Base-by-base conservation (phyloP, 2,329 filamentous ascomycete species). In the Alternaria novae-zelandiae region DNA sequence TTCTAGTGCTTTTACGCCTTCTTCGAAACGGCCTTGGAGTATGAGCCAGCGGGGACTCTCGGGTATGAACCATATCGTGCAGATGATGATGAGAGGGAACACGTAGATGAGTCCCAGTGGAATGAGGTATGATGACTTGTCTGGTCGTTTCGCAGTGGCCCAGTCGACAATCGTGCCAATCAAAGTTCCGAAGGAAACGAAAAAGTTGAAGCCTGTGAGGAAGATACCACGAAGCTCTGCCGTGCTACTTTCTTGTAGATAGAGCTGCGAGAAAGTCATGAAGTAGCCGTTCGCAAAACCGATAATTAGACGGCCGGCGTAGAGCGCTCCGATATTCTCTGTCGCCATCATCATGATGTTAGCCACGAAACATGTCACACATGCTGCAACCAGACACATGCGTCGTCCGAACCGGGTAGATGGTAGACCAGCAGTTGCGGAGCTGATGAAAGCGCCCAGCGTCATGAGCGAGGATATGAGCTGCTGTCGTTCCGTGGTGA, bases 321-420 rank as follows among this genome's bases (percentile, higher is more conserved):
- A 88, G 6, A 89, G 82, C 1, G 82, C 85, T 15, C 81, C 84
- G 41, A 89, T 86, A 59, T 79, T 74, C 7, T 80, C 82, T 0
- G 85, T 87, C 4, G 83, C 81, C 85, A 88, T 88, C 86, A 88
- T 88, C 69, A 88, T 81, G 17, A 87, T 78, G 65, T 87, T 87
- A 15, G 86, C 80, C 4, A 85, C 75, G 64, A 79, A 81, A 66
- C 85, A 86, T 9, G 85, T 73, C 2, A 83, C n/a, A 59, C 83
- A 85, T 2, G 85, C 86, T 5, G 81, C 50, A 74, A 81, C 84
- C 13, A 87, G 76, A 56, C 82, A 83, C 2, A 70, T 30, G 55
- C 82, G 83, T 5, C 84, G 81, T 11, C 84, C 84, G 23, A 86
- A 67, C 49, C 74, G 80, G 53, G 72, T 76, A 0, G 81, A 82